Evolutionary conservation across 2,329 filamentous ascomycete genomes (phyloP), one percentile per base, ranked within the genome.

Genomic region (Monilinia laxa): DNA sequence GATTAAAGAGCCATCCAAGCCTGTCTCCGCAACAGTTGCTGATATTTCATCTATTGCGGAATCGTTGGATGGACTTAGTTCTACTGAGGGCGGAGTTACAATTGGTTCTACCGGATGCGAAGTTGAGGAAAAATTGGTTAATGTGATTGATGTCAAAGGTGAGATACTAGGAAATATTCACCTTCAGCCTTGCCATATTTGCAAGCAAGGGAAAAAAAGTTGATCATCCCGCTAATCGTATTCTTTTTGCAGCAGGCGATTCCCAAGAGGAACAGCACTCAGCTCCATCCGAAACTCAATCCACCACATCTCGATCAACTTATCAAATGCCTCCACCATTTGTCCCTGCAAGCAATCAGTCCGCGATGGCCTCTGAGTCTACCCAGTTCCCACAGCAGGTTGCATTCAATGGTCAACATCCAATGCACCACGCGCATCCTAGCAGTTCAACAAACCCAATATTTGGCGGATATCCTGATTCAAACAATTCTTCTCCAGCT

Each of bases 401-500:
- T 38, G 52, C 62, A 20, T 70, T 71, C 63, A 71, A 71, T 45
- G 72, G 72, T 67, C 68, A 75, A 63, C 69, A 75, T 71, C 71
- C 75, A 69, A 72, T 82, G 71, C 83, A 86, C 70, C 83, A 85
- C 62, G 75, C 81, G 52, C 85, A 84, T 64, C 81, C 80, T 18
- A 87, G 83, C 74, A 82, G 82, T 67, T 80, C 83, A 49, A 86
- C 83, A 49, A 86, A 82, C 73, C 77, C 87, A 62, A 80, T 86
- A 69, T 87, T 88, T 71, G 84, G 84, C 45, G 79, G 79, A 9
- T 83, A 84, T 68, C 77, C 81, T 42, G 82, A 81, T 23, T 88
- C 86, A 16, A 83, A 84, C 71, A 82, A 80, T 64, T 84, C 85
- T 0, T 88, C 86, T 6, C 86, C 86, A 1, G 83, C 79, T 25